Conservation (phyloP, 2,329 filamentous ascomycete genomes). For the Epichloe gansuensis region DNA sequence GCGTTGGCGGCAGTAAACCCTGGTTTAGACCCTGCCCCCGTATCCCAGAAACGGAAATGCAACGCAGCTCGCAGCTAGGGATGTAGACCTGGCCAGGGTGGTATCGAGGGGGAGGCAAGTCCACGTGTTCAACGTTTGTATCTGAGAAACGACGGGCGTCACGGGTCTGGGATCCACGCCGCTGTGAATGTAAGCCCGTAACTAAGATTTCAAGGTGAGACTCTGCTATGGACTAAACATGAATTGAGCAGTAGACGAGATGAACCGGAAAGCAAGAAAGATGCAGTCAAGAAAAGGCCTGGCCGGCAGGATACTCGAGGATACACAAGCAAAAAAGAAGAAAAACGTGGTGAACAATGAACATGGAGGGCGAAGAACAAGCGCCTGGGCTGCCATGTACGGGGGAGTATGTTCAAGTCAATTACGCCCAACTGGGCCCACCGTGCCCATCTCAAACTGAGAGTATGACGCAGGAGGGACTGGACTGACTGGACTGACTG, state of each 20-base stretch:
- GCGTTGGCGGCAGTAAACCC: not conserved
- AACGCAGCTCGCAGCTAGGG: too few species aligned
- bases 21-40: not conserved
- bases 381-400: not conserved
- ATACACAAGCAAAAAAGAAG: not conserved
- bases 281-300: conserved; percentile 1
- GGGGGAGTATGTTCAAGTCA: not conserved
- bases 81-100: not conserved
- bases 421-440: not conserved
- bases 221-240: not conserved
- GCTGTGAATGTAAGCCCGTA: not conserved
- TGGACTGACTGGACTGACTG: not conserved
- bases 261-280: not conserved
- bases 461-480: conserved; percentile 10
- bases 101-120: not conserved
- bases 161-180: not conserved
- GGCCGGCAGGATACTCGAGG: conserved; percentile 6
- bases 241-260: not conserved
- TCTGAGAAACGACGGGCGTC: not conserved
- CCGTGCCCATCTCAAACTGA: not conserved
- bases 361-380: conserved; percentile 1
- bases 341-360: not conserved
- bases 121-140: not conserved
- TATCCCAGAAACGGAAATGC: not conserved
- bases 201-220: not conserved